These are phyloP conservation scores for Suhomyces bolitotheri DNA, from an alignment of 1,139 yeast species.

Conservation along the genomic window DNA sequence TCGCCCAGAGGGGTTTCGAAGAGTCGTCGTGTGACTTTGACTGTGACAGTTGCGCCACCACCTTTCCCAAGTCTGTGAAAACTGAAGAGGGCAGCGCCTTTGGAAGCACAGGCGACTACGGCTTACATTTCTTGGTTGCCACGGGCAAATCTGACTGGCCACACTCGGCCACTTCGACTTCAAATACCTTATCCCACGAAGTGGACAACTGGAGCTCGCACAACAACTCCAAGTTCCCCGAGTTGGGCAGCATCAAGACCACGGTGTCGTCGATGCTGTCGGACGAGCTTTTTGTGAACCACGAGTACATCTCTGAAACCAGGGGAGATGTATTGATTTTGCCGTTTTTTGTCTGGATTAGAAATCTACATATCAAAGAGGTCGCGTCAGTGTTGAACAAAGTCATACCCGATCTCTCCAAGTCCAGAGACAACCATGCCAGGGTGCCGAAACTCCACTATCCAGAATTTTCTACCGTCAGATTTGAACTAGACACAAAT, in stretches of 20 bases:
- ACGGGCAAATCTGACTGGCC: slow-evolving; percentile 87
- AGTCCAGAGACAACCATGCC: slow-evolving; percentile 22
- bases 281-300: slow-evolving; percentile 36
- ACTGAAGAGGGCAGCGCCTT: slow-evolving; percentile 54
- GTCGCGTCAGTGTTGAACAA: slow-evolving; percentile 47
- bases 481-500: slow-evolving; percentile 30
- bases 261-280: slow-evolving; percentile 53
- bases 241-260: slow-evolving; percentile 42
- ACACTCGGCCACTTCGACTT: slow-evolving; percentile 64
- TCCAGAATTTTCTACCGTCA: slow-evolving; percentile 20
- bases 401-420: slow-evolving; percentile 45
- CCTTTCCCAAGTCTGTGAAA: slow-evolving; percentile 59
- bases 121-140: slow-evolving; percentile 72
- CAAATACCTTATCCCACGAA: slow-evolving; percentile 52
- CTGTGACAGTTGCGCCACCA: slow-evolving; percentile 51
- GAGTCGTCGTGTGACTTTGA: slow-evolving; percentile 46
- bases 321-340: slow-evolving; percentile 63
- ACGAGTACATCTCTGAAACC: slow-evolving; percentile 40
- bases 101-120: slow-evolving; percentile 69
- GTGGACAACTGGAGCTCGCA: slow-evolving; percentile 50
- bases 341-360: slow-evolving; percentile 79
- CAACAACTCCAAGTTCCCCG: slow-evolving; percentile 20
- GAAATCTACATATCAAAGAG: slow-evolving; percentile 46
- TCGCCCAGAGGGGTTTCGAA: slow-evolving; percentile 38
- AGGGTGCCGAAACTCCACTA: slow-evolving; percentile 10